These are phyloP conservation scores for Phlyctochytrium arcticum DNA, from an alignment of 192 early-diverging fungal genomes.

Conservation along the genomic window DNA sequence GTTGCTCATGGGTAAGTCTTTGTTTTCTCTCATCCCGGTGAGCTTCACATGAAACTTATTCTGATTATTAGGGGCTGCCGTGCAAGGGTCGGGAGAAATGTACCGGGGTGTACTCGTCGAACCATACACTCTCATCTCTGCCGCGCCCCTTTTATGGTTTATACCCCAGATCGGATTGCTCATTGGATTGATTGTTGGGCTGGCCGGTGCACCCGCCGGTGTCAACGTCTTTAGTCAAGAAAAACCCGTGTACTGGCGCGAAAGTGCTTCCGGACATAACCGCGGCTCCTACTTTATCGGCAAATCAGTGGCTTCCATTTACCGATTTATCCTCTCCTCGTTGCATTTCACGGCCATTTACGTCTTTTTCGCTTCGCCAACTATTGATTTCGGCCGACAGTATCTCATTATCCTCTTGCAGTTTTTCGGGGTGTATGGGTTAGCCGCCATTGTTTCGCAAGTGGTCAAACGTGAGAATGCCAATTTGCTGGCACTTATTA, in stretches of 20 bases:
- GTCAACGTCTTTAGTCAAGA: constrained; percentile 50
- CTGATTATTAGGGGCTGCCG: constrained; percentile 14
- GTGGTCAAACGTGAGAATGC: constrained; percentile 41
- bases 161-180: constrained; percentile 26
- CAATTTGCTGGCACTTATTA: constrained; percentile 32
- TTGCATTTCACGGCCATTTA: constrained; percentile 42
- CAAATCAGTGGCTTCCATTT: constrained; percentile 38
- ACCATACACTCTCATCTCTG: constrained; percentile 37
- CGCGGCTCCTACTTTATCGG: constrained; percentile 37
- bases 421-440: constrained; percentile 48
- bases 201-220: constrained; percentile 40
- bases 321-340: constrained; percentile 37
- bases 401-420: constrained; percentile 35
- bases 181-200: constrained; percentile 30
- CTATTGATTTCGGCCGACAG: constrained; percentile 19
- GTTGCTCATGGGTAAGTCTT: constrained; percentile 31
- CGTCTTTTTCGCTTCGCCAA: constrained; percentile 33
- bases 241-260: constrained; percentile 44
- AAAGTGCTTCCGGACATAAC: constrained; percentile 43
- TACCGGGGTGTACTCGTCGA: constrained; percentile 39
- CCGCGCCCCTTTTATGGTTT: constrained; percentile 35
- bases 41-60: not conserved
- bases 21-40: not conserved
- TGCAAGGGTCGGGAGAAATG: constrained; percentile 32
- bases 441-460: constrained; percentile 39